Evolutionary conservation across 768 basidiomycete species (phyloP), one percentile per base, ranked within the genome.

Genomic region (Botryobasidium botryosum): DNA sequence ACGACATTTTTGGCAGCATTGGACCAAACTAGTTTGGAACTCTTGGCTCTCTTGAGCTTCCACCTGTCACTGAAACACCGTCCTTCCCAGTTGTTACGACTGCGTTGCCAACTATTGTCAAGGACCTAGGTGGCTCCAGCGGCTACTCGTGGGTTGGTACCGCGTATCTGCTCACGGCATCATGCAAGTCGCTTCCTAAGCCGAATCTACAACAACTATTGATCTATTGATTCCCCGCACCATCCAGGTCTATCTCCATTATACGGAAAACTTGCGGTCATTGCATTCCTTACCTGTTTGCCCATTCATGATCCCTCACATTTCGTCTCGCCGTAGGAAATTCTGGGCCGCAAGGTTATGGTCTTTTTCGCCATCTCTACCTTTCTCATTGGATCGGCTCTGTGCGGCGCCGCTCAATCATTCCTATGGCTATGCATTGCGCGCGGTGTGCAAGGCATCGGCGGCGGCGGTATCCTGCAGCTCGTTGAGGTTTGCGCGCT

Each of bases 361-460:
- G 64, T 87, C 1, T 82, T 77, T 51, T 52, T 70, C 1, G 70
- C 70, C 5, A 81, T 90, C 33, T 7, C 65, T 18, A 57, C 75
- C 3, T 90, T 88, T 59, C 57, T 88, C 61, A 60, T 84, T 50
- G 82, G 80, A 17, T 83, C 80, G 5, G 82, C 81, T 1, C 61
- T 87, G 44, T 86, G 81, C 52, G 84, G 84, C 10, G 78, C 81
- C 1, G 83, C 85, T 0, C 78, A 87, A 56, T 74, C 44, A 45
- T 78, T 87, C 72, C 68, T 64, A 2, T 83, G 80, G 85, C 62
- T 90, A 15, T 74, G 84, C 27, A 66, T 80, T 1, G 71, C 70
- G 33, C 72, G 85, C 51, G 84, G 81, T 2, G 63, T 90, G 2
- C 85, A 87, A 56, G 85, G 85, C 7, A 75, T 87, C 25, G 85